phyloP scores from a whole-genome alignment of 805 yeast genomes.

The Kodamaea hsintzibuensis region DNA sequence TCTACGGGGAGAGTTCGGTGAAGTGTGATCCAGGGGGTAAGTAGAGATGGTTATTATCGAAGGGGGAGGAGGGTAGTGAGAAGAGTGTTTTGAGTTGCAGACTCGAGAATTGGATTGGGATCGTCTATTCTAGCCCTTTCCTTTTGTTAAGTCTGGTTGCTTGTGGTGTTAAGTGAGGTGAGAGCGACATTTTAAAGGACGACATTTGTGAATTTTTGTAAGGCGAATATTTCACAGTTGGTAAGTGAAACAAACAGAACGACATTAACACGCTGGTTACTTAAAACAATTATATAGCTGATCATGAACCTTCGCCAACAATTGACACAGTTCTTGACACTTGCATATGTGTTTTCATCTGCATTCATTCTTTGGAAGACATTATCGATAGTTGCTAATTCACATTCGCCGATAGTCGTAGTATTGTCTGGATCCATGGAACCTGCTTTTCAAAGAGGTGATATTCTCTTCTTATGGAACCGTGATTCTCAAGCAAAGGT shows the following conservation, averaged over 20 bases:
- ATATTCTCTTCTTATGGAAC: slow-evolving; percentile 88
- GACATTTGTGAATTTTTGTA: neutral
- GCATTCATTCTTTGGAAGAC: slow-evolving; percentile 94
- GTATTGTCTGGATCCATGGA: slow-evolving; percentile 99
- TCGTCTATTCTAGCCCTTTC: neutral
- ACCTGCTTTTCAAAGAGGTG: slow-evolving; percentile 99
- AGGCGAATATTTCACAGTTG: no score
- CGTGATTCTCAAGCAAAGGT: slow-evolving; percentile 65
- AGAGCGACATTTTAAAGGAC: neutral
- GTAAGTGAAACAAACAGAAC: neutral
- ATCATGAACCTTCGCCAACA: slow-evolving; percentile 61
- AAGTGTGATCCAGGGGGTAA: neutral
- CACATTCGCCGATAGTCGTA: slow-evolving; percentile 93
- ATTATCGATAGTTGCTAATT: slow-evolving; percentile 69
- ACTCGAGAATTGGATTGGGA: neutral
- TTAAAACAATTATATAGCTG: neutral
- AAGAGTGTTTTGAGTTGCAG: neutral
- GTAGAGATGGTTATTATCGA: neutral
- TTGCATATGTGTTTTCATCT: slow-evolving; percentile 79
- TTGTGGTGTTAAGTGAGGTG: neutral
- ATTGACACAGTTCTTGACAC: slow-evolving; percentile 62
- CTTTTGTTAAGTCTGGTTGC: no score
- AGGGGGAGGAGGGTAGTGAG: neutral
- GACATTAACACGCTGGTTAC: slow-evolving; percentile 8
- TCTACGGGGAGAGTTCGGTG: neutral